A percentile compares a stretch with the other conserved stretches of the same genome.
These are phyloP conservation scores for Cryptomeria japonica DNA, from an alignment of 75 land plant species.

Conservation along the genomic window DNA sequence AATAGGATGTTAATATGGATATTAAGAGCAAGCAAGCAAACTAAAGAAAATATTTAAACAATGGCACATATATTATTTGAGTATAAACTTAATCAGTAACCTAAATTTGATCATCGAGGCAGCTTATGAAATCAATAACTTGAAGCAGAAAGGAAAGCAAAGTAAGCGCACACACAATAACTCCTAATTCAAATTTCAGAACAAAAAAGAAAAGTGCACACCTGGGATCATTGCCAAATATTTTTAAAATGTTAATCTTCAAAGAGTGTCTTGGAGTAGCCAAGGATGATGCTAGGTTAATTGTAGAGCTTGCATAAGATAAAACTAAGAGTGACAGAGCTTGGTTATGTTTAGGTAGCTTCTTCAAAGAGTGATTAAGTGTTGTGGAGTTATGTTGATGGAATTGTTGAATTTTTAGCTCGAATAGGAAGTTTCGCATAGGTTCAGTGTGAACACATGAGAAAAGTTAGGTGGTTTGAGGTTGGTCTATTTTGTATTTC, in stretches of 20 bases:
- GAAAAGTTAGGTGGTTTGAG: too few species aligned
- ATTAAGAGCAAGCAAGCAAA: not conserved
- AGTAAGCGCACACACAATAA: not conserved
- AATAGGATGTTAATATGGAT: not conserved
- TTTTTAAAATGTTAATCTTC: not conserved
- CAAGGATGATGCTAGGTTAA: not conserved
- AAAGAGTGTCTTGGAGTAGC: not conserved
- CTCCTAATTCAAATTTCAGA: not conserved
- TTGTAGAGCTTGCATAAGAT: not conserved
- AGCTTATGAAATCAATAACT: not conserved
- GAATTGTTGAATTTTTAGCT: too few species aligned
- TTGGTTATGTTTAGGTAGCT: not conserved
- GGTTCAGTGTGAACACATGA: too few species aligned
- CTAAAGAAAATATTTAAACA: not conserved
- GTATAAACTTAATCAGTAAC: too few species aligned
- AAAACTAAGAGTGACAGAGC: not conserved
- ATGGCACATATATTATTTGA: not conserved
- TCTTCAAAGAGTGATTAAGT: too few species aligned
- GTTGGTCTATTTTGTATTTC: too few species aligned
- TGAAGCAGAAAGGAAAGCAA: not conserved
- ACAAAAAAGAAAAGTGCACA: not conserved
- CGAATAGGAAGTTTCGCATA: too few species aligned
- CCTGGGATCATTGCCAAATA: not conserved
- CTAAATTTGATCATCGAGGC: not conserved
- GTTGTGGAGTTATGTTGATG: not conserved